A percentile compares a stretch with the other conserved stretches of the same genome.
Conservation (phyloP, 2,329 filamentous ascomycete genomes). For the Thielaviopsis punctulata region DNA sequence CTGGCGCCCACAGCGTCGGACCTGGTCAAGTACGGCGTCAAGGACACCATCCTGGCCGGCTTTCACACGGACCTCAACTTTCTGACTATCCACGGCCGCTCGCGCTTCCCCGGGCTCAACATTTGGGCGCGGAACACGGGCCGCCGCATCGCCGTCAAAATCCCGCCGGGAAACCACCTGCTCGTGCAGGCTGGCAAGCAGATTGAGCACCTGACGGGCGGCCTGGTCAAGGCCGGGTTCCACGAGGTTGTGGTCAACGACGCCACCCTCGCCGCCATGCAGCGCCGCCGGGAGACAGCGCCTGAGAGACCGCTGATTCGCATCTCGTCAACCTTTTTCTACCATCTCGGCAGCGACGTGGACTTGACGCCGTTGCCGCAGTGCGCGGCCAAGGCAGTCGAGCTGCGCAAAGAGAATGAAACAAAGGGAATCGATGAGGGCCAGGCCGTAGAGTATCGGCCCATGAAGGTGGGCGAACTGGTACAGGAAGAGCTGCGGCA, state of each 20-base stretch:
- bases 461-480: conserved; percentile 42
- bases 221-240: conserved; percentile 42
- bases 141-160: conserved; percentile 38
- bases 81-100: conserved; percentile 46
- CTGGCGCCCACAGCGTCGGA: conserved; percentile 44
- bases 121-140: conserved; percentile 49
- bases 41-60: conserved; percentile 42
- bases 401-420: conserved; percentile 29
- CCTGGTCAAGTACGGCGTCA: conserved; percentile 32
- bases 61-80: conserved; percentile 51
- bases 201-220: conserved; percentile 43
- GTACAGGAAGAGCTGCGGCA: conserved; percentile 28
- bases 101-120: conserved; percentile 42
- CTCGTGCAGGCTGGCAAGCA: conserved; percentile 47
- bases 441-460: conserved; percentile 27
- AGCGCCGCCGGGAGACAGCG: conserved; percentile 22
- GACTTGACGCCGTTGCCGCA: conserved; percentile 34
- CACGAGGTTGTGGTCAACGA: conserved; percentile 45
- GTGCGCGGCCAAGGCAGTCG: conserved; percentile 27
- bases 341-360: conserved; percentile 40
- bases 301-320: conserved; percentile 35
- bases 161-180: conserved; percentile 38
- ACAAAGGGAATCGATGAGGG: conserved; percentile 37
- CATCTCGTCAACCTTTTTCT: conserved; percentile 45
- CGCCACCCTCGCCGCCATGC: conserved; percentile 30